Evolutionary conservation across 495 filamentous ascomycete species (phyloP).

Genomic region (Elaphomyces granulatus): DNA sequence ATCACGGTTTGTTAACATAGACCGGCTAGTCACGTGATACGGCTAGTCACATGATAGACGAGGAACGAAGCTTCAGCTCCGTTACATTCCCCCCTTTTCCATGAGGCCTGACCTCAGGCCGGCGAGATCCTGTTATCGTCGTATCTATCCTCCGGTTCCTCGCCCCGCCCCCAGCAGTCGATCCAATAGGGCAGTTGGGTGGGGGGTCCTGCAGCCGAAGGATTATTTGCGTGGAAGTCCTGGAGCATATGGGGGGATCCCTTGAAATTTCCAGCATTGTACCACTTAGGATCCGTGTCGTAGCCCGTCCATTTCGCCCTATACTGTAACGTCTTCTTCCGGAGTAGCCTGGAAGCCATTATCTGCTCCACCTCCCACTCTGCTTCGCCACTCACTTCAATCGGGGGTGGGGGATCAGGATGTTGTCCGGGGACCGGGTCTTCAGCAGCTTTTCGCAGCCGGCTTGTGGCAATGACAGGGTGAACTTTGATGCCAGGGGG

Average conservation of each 20-base stretch:
- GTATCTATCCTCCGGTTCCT: too few relatives aligned
- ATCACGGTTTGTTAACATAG: too few relatives aligned
- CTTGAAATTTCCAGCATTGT: slow-evolving; percentile 4
- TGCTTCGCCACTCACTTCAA: slow-evolving; percentile 1
- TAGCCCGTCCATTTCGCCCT: slow-evolving; percentile 1
- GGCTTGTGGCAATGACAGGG: slow-evolving; percentile 5
- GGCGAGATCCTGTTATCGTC: too few relatives aligned
- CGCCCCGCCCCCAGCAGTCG: too few relatives aligned
- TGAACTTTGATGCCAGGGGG: slow-evolving; percentile 12
- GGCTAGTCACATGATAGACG: too few relatives aligned
- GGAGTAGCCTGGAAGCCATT: neutral
- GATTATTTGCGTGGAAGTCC: too few relatives aligned
- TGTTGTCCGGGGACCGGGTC: slow-evolving; percentile 1
- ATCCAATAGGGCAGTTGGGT: too few relatives aligned
- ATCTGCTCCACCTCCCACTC: slow-evolving; percentile 6
- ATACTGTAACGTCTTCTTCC: slow-evolving; percentile 5
- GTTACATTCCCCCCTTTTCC: too few relatives aligned
- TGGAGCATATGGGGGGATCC: neutral
- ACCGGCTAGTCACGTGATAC: too few relatives aligned
- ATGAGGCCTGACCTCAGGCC: too few relatives aligned
- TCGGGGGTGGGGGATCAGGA: neutral
- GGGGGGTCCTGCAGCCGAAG: too few relatives aligned
- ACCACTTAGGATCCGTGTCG: slow-evolving; percentile 3
- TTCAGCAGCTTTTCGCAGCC: neutral
- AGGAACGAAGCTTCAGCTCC: too few relatives aligned